Evolutionary conservation across 345 rosid species (phyloP), one percentile per base, ranked within the genome.

Genomic region (Arabidopsis suecica): DNA sequence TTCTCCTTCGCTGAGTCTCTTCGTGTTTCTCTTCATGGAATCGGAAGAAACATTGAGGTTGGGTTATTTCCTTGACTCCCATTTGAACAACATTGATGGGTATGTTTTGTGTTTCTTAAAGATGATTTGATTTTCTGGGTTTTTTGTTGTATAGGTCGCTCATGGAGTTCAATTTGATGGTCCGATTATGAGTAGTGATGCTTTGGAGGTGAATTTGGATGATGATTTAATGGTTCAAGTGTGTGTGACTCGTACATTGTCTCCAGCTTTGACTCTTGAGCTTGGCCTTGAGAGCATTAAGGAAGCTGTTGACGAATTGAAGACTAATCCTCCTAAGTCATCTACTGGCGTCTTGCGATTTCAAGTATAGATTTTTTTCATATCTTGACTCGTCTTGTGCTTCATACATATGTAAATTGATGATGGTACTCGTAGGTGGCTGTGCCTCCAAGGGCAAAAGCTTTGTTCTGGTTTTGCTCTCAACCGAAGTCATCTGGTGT

Each of bases 381-480:
- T 49, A 13, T 57, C 7, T 6, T 44, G n/a, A 33, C 33, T 18
- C 6, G 32, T 4, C 5, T 18, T 37, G 18, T 68, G 0, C 33
- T 56, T 42, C 14, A 20, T 25, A 42, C 10, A 23, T 23, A 23
- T 23, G 25, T 23, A 23, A 23, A 23, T 23, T 23, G 25, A 23
- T 23, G 25, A 23, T 23, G 25, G 25, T 23, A 23, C 25, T 23
- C 1, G 25, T 23, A 23, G 25, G 90, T 94, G 49, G 89, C 93
- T 67, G 93, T 94, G 65, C 90, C 97, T 11, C 97, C 97, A 10
- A 79, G 88, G 79, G 89, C 97, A n/a, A 90, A 87, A 80, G 94
- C 98, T 55, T 82, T 89, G 79, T 72, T 77, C 58, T 89, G 96
- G 95, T 91, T 94, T 79, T 88, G 95, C 78, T 77, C 84, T 75